These are phyloP conservation scores for Combretum micranthum DNA, from an alignment of 345 rosid species.

Conservation along the genomic window DNA sequence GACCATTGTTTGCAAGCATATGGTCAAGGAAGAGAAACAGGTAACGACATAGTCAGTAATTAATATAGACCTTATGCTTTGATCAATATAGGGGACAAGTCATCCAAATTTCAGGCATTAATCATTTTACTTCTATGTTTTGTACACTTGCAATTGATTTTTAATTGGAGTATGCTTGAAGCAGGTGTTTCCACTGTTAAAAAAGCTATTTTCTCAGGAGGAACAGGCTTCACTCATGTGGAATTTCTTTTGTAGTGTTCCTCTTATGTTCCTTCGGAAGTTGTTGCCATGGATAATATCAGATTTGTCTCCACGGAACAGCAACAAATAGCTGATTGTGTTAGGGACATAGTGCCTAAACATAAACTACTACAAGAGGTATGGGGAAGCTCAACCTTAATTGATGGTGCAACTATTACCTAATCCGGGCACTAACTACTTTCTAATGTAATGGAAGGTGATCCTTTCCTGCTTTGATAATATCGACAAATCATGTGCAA, in stretches of 20 bases:
- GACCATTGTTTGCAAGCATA: conserved; percentile 53
- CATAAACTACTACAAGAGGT: conserved; percentile 56
- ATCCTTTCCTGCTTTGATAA: conserved; percentile 41
- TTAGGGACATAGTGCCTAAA: conserved; percentile 36
- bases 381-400: conserved; percentile 15
- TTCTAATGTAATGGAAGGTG: conserved; percentile 35
- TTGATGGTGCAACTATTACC: conserved; percentile 13
- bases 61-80: too few species aligned
- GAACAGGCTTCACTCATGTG: conserved; percentile 60
- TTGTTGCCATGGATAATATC: conserved; percentile 62
- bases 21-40: conserved; percentile 83
- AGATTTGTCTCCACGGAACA: conserved; percentile 36
- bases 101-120: too few species aligned
- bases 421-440: neutral
- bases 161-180: conserved; percentile 3
- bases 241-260: conserved; percentile 66
- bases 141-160: neutral
- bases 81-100: too few species aligned
- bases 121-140: neutral
- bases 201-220: conserved; percentile 41
- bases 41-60: conserved; percentile 15
- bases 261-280: conserved; percentile 49
- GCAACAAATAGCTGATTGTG: conserved; percentile 27
- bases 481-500: conserved; percentile 17
- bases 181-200: conserved; percentile 65